Percentiles rank a stretch among this genome's conserved stretches.
phyloP scores from a whole-genome alignment of 768 basidiomycete genomes.

The Kwoniella pini region DNA sequence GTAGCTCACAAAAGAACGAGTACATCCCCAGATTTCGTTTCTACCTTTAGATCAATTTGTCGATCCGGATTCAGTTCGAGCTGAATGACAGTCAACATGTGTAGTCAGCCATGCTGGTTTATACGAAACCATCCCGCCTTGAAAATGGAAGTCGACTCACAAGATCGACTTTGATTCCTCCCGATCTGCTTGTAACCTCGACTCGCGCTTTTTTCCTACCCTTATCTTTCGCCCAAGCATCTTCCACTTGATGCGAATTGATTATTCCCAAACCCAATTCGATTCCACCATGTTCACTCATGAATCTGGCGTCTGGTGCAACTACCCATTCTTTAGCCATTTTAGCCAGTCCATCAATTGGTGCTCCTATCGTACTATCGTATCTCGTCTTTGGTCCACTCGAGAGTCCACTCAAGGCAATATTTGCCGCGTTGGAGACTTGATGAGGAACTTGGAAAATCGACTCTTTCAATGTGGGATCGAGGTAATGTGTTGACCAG shows the following conservation, averaged over 20 bases:
- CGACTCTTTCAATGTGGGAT: constrained; percentile 33
- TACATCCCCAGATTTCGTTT: constrained; percentile 44
- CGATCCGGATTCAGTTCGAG: constrained; percentile 38
- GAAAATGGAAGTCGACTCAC: constrained; percentile 23
- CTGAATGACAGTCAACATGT: constrained; percentile 15
- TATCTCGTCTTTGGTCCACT: constrained; percentile 30
- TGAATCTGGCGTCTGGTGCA: constrained; percentile 39
- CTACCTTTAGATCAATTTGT: constrained; percentile 43
- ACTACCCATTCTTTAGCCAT: constrained; percentile 43
- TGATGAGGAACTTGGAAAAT: constrained; percentile 32
- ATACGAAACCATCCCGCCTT: not conserved
- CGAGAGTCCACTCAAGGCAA: constrained; percentile 33
- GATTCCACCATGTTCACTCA: constrained; percentile 38
- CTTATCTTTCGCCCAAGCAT: constrained; percentile 38
- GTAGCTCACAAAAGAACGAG: constrained; percentile 39
- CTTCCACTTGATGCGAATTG: constrained; percentile 25
- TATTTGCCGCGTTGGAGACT: constrained; percentile 35
- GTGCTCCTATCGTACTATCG: constrained; percentile 39
- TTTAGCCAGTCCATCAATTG: constrained; percentile 43
- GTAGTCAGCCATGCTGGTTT: not conserved
- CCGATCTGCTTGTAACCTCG: constrained; percentile 33
- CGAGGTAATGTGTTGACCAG: constrained; percentile 49
- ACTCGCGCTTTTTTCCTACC: constrained; percentile 44
- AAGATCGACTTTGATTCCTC: constrained; percentile 44
- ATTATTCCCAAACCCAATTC: constrained; percentile 44